Conservation (phyloP, 306 rosid genomes). For the Quercus variabilis region DNA sequence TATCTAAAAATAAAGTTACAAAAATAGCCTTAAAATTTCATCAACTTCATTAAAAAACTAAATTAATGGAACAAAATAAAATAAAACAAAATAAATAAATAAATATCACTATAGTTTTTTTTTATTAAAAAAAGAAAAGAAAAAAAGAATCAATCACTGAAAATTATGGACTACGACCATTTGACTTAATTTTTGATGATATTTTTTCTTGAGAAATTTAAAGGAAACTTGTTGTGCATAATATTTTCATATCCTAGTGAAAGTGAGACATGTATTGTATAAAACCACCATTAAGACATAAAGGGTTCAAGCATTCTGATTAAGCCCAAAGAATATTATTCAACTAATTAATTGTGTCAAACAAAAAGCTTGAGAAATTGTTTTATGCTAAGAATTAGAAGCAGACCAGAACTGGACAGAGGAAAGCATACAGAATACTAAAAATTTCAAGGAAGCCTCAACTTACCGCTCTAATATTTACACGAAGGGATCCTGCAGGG, state of each 20-base stretch:
- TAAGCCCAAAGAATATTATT: background rate
- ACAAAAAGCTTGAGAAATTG: background rate
- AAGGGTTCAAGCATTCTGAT: conserved; percentile 12
- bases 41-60: too few relatives aligned
- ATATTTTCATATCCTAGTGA: background rate
- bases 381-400: conserved; percentile 4
- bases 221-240: too few relatives aligned
- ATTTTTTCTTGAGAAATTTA: too few relatives aligned
- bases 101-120: too few relatives aligned
- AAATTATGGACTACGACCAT: too few relatives aligned
- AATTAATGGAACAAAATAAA: too few relatives aligned
- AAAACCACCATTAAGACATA: background rate
- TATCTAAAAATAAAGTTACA: too few relatives aligned
- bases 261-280: background rate
- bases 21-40: too few relatives aligned
- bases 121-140: too few relatives aligned
- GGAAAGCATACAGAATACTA: conserved; percentile 1
- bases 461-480: conserved; percentile 83
- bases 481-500: conserved; percentile 84
- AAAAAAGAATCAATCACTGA: too few relatives aligned
- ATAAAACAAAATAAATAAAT: too few relatives aligned
- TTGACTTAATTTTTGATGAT: too few relatives aligned
- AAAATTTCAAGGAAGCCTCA: conserved; percentile 15
- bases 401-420: background rate
- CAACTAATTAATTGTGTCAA: background rate